Evolutionary conservation across 2,329 filamentous ascomycete species (phyloP).

Genomic region (Fusarium dimerum): DNA sequence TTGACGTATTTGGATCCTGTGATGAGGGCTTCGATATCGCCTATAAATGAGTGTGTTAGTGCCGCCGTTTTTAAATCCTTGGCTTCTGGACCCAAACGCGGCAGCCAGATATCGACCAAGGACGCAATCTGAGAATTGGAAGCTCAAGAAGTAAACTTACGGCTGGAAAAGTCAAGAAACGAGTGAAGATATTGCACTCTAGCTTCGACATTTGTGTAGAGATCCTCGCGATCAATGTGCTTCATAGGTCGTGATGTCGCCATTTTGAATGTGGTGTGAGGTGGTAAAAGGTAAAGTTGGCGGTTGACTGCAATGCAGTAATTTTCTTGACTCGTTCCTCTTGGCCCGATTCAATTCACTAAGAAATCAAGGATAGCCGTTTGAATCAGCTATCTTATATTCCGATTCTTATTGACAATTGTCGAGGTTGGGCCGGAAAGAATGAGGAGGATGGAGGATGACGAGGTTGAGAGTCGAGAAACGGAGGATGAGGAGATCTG

Average conservation of each 20-base stretch:
- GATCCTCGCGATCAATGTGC: conserved; percentile 68
- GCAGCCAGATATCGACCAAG: neutral
- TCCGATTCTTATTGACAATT: no score
- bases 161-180: conserved; percentile 73
- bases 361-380: no score
- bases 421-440: no score
- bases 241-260: conserved; percentile 41
- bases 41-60: conserved; percentile 40
- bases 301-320: neutral
- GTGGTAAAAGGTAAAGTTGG: neutral
- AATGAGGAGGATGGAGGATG: no score
- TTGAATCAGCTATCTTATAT: no score
- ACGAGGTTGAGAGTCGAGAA: neutral
- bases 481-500: conserved; percentile 1
- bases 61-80: neutral
- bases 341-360: neutral
- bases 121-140: neutral
- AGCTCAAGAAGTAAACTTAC: conserved; percentile 45
- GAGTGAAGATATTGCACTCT: conserved; percentile 73
- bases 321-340: neutral
- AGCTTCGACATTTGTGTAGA: conserved; percentile 70
- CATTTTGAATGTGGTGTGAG: conserved; percentile 26
- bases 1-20: conserved; percentile 75
- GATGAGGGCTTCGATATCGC: conserved; percentile 70
- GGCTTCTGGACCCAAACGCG: neutral